phyloP scores from a whole-genome alignment of 2,329 filamentous ascomycete genomes.

The Coniochaeta ligniaria region DNA sequence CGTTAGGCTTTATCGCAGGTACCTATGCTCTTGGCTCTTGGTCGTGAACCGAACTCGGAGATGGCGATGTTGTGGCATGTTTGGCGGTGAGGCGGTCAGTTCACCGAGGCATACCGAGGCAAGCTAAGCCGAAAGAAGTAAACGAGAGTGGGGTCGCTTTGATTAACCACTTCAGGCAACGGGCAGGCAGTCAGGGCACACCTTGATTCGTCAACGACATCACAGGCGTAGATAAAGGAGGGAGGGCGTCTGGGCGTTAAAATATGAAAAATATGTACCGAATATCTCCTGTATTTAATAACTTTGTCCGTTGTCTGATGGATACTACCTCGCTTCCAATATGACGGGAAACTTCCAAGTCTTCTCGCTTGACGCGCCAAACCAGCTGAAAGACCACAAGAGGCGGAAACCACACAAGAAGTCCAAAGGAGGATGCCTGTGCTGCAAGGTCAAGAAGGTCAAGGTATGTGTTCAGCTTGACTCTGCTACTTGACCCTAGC shows the following conservation, averaged over 20 bases:
- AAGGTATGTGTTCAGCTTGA: constrained; percentile 11
- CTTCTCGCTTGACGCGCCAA: constrained; percentile 18
- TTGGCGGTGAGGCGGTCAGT: too few relatives aligned
- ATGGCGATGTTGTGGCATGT: too few relatives aligned
- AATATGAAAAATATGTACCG: background rate
- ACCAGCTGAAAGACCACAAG: constrained; percentile 13
- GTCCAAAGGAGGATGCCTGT: constrained; percentile 12
- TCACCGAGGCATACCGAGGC: background rate
- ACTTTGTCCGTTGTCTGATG: background rate
- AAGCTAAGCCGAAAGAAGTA: background rate
- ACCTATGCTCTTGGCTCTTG: too few relatives aligned
- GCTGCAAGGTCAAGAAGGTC: constrained; percentile 15
- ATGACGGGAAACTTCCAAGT: constrained; percentile 12
- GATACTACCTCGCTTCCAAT: background rate
- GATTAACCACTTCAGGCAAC: too few relatives aligned
- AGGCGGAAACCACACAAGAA: constrained; percentile 14
- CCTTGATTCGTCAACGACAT: background rate
- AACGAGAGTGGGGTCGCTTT: background rate
- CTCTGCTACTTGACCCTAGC: background rate
- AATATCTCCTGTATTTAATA: background rate
- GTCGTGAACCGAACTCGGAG: too few relatives aligned
- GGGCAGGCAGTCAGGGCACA: background rate
- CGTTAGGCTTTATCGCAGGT: too few relatives aligned
- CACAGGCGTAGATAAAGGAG: background rate
- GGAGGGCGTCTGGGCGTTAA: background rate